Evolutionary conservation across 148 eudicot genomes (phyloP).

Genomic region (Spergularia bocconei): DNA sequence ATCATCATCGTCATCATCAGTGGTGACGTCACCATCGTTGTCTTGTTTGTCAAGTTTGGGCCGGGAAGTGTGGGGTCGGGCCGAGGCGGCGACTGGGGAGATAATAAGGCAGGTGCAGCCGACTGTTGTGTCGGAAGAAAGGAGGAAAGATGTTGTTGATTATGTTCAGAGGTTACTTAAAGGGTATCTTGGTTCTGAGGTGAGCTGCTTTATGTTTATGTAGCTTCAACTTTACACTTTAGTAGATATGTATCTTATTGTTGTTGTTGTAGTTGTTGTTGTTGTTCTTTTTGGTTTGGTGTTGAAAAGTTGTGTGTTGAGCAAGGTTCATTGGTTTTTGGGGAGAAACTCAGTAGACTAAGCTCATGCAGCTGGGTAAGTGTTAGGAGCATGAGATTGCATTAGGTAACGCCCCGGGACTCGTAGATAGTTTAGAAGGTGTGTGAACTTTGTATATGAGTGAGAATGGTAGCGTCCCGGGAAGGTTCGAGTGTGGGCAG

Average conservation of each 20-base stretch:
- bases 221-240: too few relatives aligned
- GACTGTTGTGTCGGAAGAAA: slow-evolving; percentile 53
- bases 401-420: not conserved
- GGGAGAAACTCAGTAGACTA: too few relatives aligned
- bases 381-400: not conserved
- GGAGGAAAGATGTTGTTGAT: slow-evolving; percentile 52
- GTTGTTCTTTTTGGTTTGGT: not conserved
- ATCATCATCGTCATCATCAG: not conserved
- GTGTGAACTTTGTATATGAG: not conserved
- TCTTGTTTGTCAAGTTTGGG: slow-evolving; percentile 15
- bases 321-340: not conserved
- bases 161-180: slow-evolving; percentile 58
- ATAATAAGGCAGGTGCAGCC: slow-evolving; percentile 58
- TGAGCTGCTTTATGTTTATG: slow-evolving; percentile 8
- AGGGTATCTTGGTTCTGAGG: slow-evolving; percentile 55
- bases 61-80: slow-evolving; percentile 46
- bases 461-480: not conserved
- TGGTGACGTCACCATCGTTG: slow-evolving; percentile 27
- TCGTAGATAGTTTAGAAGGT: not conserved
- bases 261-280: not conserved
- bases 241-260: not conserved
- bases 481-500: not conserved
- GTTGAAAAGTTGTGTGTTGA: not conserved
- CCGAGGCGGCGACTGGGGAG: slow-evolving; percentile 41
- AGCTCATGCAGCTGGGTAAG: not conserved